Base-by-base conservation (phyloP, 148 eudicot genomes). In the Salicornia ramosissima region DNA sequence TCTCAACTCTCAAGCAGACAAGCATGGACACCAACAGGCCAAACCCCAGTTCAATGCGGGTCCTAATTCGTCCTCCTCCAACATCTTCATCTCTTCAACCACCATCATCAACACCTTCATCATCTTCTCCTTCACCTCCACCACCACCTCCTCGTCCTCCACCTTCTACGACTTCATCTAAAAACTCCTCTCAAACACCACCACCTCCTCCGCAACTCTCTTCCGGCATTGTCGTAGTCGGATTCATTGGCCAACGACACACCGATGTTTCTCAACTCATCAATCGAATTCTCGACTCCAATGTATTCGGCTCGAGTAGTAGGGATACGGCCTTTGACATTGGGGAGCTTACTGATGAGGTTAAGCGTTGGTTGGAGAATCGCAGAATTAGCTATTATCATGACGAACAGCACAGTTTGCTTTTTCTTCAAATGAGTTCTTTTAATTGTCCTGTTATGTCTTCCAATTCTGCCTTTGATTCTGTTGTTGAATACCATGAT, bases 221-320 rank as follows among this genome's bases (percentile, higher is more conserved):
- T 19, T 43, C 69, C 49, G 96, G 89, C 72, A 85, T 89, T 69
- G 89, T 87, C 6, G 93, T 89, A 1, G 91, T 92, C 42, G 96
- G 97, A 7, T 87, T 92, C 83, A 79, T 92, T 46, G 85, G 86
- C 12, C 78, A 81, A 19, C 81, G 82, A 10, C 66, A 66, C 45
- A 29, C 36, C 13, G 85, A 89, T 45, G 84, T 85, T 16, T 73
- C 89, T 2, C 83, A 88, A 47, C 78, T 93, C 30, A 83, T 90
- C 65, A 90, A 90, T 81, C 82, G 89, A 42, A 59, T 93, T 2
- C 36, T 90, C 54, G 96, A 93, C 81, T 76, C 86, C 50, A 71
- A 81, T 36, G 80, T 87, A 42, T 90, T 92, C 50, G 96, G 97
- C 47, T 87, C 93, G 2, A 81, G 84, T 14, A 74, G 75, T 45